These are phyloP conservation scores for Torulaspora gathmanii DNA, from an alignment of 805 yeast species.

Conservation along the genomic window DNA sequence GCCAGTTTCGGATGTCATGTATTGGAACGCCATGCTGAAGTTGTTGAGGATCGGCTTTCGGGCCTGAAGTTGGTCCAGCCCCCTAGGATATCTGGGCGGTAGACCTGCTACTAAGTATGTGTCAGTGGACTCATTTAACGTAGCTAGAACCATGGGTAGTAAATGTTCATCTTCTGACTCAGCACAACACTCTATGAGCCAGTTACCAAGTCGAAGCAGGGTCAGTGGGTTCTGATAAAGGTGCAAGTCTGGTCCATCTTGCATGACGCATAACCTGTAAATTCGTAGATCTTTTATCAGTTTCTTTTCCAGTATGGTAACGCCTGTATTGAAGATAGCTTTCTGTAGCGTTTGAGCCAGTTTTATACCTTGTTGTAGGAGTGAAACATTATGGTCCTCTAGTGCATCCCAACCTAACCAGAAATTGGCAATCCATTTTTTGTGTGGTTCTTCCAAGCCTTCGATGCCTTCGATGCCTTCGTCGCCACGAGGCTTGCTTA, in stretches of 20 bases:
- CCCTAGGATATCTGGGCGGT: conserved; percentile 72
- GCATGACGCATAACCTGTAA: conserved; percentile 80
- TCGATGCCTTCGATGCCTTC: conserved; percentile 10
- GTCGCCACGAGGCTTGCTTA: conserved; percentile 27
- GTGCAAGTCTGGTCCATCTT: conserved; percentile 79
- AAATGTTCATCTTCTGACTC: conserved; percentile 62
- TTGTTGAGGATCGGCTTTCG: conserved; percentile 59
- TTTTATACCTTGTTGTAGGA: conserved; percentile 53
- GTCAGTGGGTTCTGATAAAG: conserved; percentile 84
- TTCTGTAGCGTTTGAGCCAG: conserved; percentile 82
- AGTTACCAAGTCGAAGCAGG: conserved; percentile 74
- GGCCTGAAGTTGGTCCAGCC: conserved; percentile 32
- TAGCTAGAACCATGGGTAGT: conserved; percentile 81
- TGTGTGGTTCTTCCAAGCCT: conserved; percentile 43
- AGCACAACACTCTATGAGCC: conserved; percentile 87
- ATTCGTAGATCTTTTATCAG: conserved; percentile 72
- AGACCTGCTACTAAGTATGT: conserved; percentile 85
- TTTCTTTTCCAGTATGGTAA: conserved; percentile 80
- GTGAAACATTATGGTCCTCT: conserved; percentile 40
- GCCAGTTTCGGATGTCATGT: conserved; percentile 75
- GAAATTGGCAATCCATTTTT: conserved; percentile 69
- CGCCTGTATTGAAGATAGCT: conserved; percentile 80
- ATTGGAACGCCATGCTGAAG: conserved; percentile 88
- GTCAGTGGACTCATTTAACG: conserved; percentile 65
- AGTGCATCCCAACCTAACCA: conserved; percentile 67